A percentile compares a stretch with the other conserved stretches of the same genome.
phyloP scores from a whole-genome alignment of 2,329 filamentous ascomycete genomes.

The Epicoccum nigrum region DNA sequence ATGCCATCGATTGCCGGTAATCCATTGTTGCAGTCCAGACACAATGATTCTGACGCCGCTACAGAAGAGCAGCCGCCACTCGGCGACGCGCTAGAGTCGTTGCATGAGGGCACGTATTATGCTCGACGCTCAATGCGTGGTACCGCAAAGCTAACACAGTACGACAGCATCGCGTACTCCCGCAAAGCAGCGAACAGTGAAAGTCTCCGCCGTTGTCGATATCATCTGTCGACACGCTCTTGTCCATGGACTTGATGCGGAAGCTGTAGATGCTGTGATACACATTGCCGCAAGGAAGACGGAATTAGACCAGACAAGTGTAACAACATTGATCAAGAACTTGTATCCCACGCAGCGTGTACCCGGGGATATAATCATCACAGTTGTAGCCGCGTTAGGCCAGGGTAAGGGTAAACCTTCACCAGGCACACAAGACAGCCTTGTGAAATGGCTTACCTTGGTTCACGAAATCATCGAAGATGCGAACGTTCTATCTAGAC shows the following conservation, averaged over 20 bases:
- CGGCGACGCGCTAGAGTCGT: slow-evolving; percentile 44
- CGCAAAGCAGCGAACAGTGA: slow-evolving; percentile 68
- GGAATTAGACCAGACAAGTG: slow-evolving; percentile 76
- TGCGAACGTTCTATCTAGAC: slow-evolving; percentile 66
- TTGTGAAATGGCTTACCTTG: slow-evolving; percentile 80
- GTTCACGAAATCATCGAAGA: slow-evolving; percentile 74
- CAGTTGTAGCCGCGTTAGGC: slow-evolving; percentile 74
- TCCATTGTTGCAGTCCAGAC: slow-evolving; percentile 7
- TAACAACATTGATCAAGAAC: slow-evolving; percentile 71
- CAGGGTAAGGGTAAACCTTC: slow-evolving; percentile 78
- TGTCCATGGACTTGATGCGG: slow-evolving; percentile 68
- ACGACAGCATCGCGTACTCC: slow-evolving; percentile 52
- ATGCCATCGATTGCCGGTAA: slow-evolving; percentile 44
- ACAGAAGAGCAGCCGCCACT: slow-evolving; percentile 39
- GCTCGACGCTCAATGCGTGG: slow-evolving; percentile 23
- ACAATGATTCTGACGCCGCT: slow-evolving; percentile 30
- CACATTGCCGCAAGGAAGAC: slow-evolving; percentile 70
- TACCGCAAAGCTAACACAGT: slow-evolving; percentile 29
- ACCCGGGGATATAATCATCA: slow-evolving; percentile 65
- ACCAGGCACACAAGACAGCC: slow-evolving; percentile 69
- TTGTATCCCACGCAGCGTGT: slow-evolving; percentile 75
- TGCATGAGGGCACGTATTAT: slow-evolving; percentile 42
- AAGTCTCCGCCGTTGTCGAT: slow-evolving; percentile 69
- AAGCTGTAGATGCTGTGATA: slow-evolving; percentile 67
- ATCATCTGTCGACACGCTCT: slow-evolving; percentile 68